Conservation (phyloP, 805 yeast species). For the Saccharomycopsis amapae region DNA sequence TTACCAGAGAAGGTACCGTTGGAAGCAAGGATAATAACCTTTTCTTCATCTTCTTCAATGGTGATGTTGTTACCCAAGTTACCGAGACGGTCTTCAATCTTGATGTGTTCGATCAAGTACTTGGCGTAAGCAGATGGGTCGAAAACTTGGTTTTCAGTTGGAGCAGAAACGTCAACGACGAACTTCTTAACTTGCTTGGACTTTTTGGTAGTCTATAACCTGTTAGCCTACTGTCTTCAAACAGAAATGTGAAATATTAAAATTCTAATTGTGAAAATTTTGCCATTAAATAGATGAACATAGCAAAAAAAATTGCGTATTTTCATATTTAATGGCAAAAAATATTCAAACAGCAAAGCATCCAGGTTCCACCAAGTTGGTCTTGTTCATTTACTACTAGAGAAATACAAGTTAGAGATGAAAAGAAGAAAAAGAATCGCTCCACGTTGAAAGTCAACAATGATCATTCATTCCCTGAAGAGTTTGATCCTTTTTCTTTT, state of each 20-base stretch:
- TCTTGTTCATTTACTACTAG: no score
- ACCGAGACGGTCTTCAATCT: conserved; percentile 94
- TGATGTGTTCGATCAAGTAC: conserved; percentile 98
- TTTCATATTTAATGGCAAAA: not conserved
- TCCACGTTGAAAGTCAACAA: no score
- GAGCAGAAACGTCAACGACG: conserved; percentile 94
- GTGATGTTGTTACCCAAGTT: conserved; percentile 94
- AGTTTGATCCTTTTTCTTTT: no score
- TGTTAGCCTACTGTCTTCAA: conserved; percentile 68
- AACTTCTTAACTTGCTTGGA: conserved; percentile 81
- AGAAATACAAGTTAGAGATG: no score
- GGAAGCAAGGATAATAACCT: conserved; percentile 81
- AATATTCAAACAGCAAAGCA: conserved; percentile 34
- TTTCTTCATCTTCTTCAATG: conserved; percentile 79
- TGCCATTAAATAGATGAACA: conserved; percentile 26
- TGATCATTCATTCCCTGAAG: no score
- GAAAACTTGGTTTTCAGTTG: conserved; percentile 94
- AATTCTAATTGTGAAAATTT: conserved; percentile 22
- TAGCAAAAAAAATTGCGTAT: not conserved
- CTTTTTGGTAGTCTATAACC: conserved; percentile 68
- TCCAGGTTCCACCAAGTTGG: conserved; percentile 23
- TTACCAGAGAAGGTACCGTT: conserved; percentile 98
- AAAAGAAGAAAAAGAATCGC: no score
- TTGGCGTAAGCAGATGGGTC: conserved; percentile 97
- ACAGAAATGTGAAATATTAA: not conserved